Evolutionary conservation across 805 yeast genomes (phyloP).

Genomic region (Helenozyma rhizophorensis): DNA sequence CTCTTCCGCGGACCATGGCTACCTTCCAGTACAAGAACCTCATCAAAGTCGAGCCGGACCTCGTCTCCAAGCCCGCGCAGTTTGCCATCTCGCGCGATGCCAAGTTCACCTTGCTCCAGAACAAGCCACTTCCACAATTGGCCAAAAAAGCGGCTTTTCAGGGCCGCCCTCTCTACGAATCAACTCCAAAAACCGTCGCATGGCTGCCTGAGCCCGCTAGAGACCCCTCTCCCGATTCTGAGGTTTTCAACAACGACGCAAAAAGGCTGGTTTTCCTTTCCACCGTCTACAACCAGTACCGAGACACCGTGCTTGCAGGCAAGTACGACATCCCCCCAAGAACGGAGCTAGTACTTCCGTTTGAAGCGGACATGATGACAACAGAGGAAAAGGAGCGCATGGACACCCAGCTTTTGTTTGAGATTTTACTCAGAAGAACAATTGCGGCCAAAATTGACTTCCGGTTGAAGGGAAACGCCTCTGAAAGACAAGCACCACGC

Average conservation of each 20-base stretch:
- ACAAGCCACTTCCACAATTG: background rate
- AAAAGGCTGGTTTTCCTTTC: slow-evolving; percentile 15
- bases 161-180: background rate
- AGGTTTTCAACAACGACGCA: slow-evolving; percentile 4
- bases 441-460: slow-evolving; percentile 39
- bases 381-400: slow-evolving; percentile 24
- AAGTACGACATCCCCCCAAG: slow-evolving; percentile 20
- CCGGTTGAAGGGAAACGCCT: slow-evolving; percentile 17
- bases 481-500: background rate
- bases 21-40: slow-evolving; percentile 20
- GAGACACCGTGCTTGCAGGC: slow-evolving; percentile 21
- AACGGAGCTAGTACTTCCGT: slow-evolving; percentile 26
- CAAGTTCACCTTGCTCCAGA: slow-evolving; percentile 3
- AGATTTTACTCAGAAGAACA: slow-evolving; percentile 36
- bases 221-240: background rate
- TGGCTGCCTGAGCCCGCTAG: too few relatives aligned
- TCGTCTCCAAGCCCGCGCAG: slow-evolving; percentile 5
- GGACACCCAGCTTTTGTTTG: slow-evolving; percentile 30
- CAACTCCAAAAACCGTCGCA: too few relatives aligned
- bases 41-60: slow-evolving; percentile 9
- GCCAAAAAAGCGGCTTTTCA: slow-evolving; percentile 1
- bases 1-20: slow-evolving; percentile 27
- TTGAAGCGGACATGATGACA: slow-evolving; percentile 23
- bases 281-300: slow-evolving; percentile 24
- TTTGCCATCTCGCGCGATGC: slow-evolving; percentile 9